Percentiles rank a stretch among this genome's conserved stretches.
Evolutionary conservation across 192 early-diverging fungal genomes (phyloP).

Genomic region (Mortierella claussenii): DNA sequence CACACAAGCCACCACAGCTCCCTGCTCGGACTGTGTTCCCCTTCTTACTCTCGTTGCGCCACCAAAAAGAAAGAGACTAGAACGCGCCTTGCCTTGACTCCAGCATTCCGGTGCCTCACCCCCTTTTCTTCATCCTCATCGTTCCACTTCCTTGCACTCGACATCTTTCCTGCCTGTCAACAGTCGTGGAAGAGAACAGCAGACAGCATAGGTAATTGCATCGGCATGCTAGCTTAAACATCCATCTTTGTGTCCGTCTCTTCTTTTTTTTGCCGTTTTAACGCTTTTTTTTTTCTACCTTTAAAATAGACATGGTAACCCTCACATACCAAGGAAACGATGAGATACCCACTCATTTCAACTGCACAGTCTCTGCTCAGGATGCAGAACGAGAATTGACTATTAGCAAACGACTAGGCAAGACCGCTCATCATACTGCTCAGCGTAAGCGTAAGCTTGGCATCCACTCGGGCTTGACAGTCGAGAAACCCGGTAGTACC

Average conservation of each 20-base stretch:
- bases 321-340: constrained; percentile 48
- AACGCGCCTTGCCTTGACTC: not conserved
- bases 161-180: too few relatives aligned
- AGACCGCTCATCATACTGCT: not conserved
- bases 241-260: too few relatives aligned
- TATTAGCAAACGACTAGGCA: constrained; percentile 32
- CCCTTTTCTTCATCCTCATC: too few relatives aligned
- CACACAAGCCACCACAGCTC: too few relatives aligned
- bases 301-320: constrained; percentile 13
- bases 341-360: constrained; percentile 59
- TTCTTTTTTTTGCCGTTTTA: not conserved
- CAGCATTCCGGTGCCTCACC: too few relatives aligned
- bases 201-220: too few relatives aligned
- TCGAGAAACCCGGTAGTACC: not conserved
- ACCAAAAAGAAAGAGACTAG: constrained; percentile 3
- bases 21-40: too few relatives aligned
- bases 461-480: constrained; percentile 30
- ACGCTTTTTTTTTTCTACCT: too few relatives aligned
- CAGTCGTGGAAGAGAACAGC: too few relatives aligned
- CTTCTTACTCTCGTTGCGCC: too few relatives aligned
- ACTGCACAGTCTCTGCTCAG: constrained; percentile 28
- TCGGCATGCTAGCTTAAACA: too few relatives aligned
- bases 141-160: too few relatives aligned
- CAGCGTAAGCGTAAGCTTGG: constrained; percentile 7
- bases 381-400: constrained; percentile 47